Conservation (phyloP, 2,329 filamentous ascomycete genomes). For the Monilinia polystroma region DNA sequence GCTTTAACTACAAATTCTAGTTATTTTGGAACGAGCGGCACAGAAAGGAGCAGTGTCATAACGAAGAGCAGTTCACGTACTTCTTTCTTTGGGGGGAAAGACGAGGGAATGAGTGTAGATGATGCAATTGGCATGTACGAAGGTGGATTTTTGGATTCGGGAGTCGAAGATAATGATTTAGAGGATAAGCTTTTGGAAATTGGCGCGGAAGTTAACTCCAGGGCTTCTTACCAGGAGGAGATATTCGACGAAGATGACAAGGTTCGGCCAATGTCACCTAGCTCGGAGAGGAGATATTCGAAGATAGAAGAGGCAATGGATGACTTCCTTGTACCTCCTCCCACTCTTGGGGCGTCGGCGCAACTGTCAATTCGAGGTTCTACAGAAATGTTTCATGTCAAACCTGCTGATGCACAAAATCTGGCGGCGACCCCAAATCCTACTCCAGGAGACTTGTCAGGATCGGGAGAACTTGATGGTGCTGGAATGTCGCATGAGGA, state of each 20-base stretch:
- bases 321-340: constrained; percentile 27
- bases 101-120: constrained; percentile 61
- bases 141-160: constrained; percentile 57
- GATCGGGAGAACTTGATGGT: constrained; percentile 19
- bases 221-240: constrained; percentile 1
- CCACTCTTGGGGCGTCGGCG: constrained; percentile 11
- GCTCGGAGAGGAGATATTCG: constrained; percentile 31
- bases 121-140: constrained; percentile 72
- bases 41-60: constrained; percentile 77
- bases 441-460: not conserved
- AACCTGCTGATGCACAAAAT: constrained; percentile 44
- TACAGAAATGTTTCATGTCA: constrained; percentile 42
- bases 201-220: constrained; percentile 6
- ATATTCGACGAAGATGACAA: constrained; percentile 16
- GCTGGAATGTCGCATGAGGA: constrained; percentile 22
- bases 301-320: constrained; percentile 34
- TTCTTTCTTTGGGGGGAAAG: constrained; percentile 51
- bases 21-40: constrained; percentile 60
- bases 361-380: constrained; percentile 42
- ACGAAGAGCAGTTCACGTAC: constrained; percentile 76
- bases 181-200: constrained; percentile 17
- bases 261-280: constrained; percentile 28
- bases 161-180: constrained; percentile 43
- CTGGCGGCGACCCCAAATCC: constrained; percentile 41
- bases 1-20: constrained; percentile 60